A percentile compares a stretch with the other conserved stretches of the same genome.
These are phyloP conservation scores for Neurospora tetrasperma DNA, from an alignment of 495 filamentous ascomycete species.

Conservation along the genomic window DNA sequence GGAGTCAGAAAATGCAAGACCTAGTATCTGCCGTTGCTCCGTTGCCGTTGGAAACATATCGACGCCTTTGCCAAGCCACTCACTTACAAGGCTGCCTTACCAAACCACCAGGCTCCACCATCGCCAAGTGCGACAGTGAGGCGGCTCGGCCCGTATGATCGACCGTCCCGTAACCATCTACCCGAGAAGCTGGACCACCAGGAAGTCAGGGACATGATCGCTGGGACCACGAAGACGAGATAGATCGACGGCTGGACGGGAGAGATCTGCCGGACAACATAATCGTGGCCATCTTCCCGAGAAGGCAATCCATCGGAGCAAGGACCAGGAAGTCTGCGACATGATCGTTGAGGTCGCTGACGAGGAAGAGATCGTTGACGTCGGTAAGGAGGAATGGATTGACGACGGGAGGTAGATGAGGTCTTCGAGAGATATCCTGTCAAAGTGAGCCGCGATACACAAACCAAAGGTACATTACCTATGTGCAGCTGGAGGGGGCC, in stretches of 20 bases:
- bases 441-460: constrained; percentile 40
- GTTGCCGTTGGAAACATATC: neutral
- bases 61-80: constrained; percentile 1
- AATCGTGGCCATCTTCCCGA: constrained; percentile 19
- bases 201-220: neutral
- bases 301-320: neutral
- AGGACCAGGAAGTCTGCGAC: constrained; percentile 53
- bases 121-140: constrained; percentile 52
- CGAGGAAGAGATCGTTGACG: constrained; percentile 59
- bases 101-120: constrained; percentile 47
- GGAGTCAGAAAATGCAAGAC: constrained; percentile 31
- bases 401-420: constrained; percentile 23
- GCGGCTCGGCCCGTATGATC: neutral
- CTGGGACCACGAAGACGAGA: neutral
- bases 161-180: neutral
- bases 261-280: constrained; percentile 46
- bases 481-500: constrained; percentile 58
- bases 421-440: constrained; percentile 57
- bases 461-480: constrained; percentile 28
- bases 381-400: constrained; percentile 27
- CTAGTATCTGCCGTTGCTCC: constrained; percentile 34
- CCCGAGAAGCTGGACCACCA: neutral
- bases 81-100: neutral
- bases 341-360: constrained; percentile 50
- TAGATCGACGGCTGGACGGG: constrained; percentile 37